These are phyloP conservation scores for Pyrenochaeta sp. DNA, from an alignment of 2,329 filamentous ascomycete genomes.

Conservation along the genomic window DNA sequence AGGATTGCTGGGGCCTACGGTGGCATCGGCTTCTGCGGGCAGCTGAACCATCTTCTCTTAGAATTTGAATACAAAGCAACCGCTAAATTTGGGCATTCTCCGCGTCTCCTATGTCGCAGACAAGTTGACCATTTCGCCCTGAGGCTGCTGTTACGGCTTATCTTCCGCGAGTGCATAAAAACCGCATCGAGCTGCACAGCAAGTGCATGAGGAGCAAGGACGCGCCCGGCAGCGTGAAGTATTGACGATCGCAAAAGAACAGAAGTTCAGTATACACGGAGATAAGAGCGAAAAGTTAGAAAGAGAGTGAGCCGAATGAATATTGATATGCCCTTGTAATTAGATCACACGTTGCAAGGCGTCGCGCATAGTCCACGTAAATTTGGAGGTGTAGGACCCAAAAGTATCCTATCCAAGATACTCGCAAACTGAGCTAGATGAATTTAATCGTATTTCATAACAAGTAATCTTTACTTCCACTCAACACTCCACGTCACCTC, in stretches of 20 bases:
- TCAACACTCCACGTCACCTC: slow-evolving; percentile 66
- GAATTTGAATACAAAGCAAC: neutral
- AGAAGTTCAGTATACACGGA: neutral
- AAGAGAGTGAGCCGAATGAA: neutral
- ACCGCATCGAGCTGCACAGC: neutral
- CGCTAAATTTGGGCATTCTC: neutral
- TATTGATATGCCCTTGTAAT: neutral
- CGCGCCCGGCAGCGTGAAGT: neutral
- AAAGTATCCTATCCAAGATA: no score
- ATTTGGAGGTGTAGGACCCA: no score
- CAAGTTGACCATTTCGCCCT: neutral
- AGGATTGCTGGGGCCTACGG: slow-evolving; percentile 39
- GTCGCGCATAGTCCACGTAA: no score
- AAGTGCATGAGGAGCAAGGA: neutral
- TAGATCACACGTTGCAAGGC: neutral
- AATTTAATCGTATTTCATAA: neutral
- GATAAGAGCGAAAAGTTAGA: neutral
- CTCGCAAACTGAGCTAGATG: no score
- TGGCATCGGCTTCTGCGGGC: neutral
- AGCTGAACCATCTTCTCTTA: neutral
- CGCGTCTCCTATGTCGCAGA: neutral
- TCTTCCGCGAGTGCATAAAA: neutral
- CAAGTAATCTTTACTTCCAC: slow-evolving; percentile 39
- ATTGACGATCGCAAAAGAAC: neutral
- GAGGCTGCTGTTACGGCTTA: neutral